A percentile compares a stretch with the other conserved stretches of the same genome.
phyloP scores from a whole-genome alignment of 1,284 basidiomycete genomes.

The Polyporus tsugae region DNA sequence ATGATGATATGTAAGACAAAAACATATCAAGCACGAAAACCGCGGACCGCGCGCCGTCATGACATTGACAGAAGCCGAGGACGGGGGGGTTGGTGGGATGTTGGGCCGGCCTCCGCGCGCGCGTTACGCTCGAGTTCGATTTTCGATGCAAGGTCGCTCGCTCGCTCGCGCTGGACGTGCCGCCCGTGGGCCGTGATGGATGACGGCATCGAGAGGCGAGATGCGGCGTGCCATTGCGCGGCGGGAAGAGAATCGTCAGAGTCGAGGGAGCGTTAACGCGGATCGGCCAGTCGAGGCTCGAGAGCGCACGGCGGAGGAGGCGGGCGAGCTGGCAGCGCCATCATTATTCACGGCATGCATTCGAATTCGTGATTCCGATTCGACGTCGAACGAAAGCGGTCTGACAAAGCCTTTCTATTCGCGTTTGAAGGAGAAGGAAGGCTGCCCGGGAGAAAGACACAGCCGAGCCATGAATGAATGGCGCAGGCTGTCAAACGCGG shows the following conservation, averaged over 20 bases:
- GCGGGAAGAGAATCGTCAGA: not conserved
- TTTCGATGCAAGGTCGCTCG: not conserved
- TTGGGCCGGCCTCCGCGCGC: not conserved
- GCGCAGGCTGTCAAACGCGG: conserved; percentile 1
- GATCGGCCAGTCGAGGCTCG: not conserved
- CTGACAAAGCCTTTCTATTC: not conserved
- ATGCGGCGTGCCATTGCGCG: not conserved
- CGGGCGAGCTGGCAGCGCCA: not conserved
- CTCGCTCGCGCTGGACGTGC: not conserved
- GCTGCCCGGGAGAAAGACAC: not conserved
- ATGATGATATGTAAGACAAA: not conserved
- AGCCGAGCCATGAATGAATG: conserved; percentile 1
- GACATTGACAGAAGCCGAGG: not conserved
- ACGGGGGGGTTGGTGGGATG: not conserved
- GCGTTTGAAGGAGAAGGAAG: conserved; percentile 6
- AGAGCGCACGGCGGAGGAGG: not conserved
- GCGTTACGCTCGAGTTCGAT: not conserved
- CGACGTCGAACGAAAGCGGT: not conserved
- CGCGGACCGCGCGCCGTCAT: not conserved
- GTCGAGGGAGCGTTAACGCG: not conserved
- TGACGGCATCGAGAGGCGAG: not conserved
- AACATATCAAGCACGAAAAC: not conserved
- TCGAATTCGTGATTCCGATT: no score
- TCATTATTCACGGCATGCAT: not conserved
- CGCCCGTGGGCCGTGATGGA: not conserved